These are phyloP conservation scores for Fistulina hepatica DNA, from an alignment of 1,284 basidiomycete species.

Conservation along the genomic window DNA sequence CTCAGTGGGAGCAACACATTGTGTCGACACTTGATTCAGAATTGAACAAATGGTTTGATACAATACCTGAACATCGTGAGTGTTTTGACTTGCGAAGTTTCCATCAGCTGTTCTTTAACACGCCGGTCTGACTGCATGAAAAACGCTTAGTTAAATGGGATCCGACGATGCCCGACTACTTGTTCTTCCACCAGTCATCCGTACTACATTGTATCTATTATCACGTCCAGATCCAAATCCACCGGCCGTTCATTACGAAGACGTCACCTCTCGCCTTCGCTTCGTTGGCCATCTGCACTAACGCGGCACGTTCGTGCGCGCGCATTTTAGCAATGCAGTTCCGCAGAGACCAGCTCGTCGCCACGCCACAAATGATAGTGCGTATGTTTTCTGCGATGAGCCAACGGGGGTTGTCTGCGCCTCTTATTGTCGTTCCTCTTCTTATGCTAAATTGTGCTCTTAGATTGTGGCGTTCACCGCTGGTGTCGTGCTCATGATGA, in stretches of 20 bases:
- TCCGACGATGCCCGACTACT: constrained; percentile 43
- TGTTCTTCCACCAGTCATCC: constrained; percentile 63
- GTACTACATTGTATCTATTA: constrained; percentile 54
- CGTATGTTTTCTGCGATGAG: neutral
- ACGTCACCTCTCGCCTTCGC: constrained; percentile 37
- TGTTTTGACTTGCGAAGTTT: too few species aligned
- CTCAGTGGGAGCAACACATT: constrained; percentile 38
- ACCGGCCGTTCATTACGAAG: constrained; percentile 54
- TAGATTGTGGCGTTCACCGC: constrained; percentile 1
- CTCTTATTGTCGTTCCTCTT: neutral
- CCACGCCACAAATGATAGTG: neutral
- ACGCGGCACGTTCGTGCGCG: constrained; percentile 51
- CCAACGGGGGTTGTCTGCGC: too few species aligned
- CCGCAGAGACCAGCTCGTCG: constrained; percentile 9
- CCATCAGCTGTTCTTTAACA: constrained; percentile 20
- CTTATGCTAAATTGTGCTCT: neutral
- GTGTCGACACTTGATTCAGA: constrained; percentile 56
- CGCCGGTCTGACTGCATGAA: neutral
- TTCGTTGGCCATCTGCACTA: constrained; percentile 59
- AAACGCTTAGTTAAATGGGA: constrained; percentile 55
- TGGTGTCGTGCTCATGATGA: constrained; percentile 3
- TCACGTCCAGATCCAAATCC: constrained; percentile 51
- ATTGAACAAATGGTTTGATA: constrained; percentile 58
- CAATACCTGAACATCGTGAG: constrained; percentile 46
- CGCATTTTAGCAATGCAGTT: constrained; percentile 38